Evolutionary conservation across 225 moss, liverwort and hornwort species (phyloP), one percentile per base, ranked within the genome.

Genomic region (Lunularia cruciata): DNA sequence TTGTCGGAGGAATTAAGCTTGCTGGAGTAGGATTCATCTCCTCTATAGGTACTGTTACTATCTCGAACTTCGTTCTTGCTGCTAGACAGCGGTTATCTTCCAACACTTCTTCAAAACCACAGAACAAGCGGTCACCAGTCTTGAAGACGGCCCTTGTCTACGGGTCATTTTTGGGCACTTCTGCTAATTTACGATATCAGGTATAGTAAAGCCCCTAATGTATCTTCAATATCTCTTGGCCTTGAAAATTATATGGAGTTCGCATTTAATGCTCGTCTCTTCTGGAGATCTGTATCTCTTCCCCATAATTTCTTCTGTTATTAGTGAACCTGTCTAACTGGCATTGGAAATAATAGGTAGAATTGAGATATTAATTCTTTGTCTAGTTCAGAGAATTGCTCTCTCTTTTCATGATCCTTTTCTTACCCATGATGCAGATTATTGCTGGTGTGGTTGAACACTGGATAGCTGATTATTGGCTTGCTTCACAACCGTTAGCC

Each of bases 101-200:
- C 43, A 72, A 86, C 47, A 27, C 69, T 25, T 37, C 51, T 38
- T 79, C 64, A 51, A 78, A 78, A 53, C 57, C 84, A 19, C 58
- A 75, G 6, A 89, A 78, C 55, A 92, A 86, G 76, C 77, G 92
- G 53, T 89, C 95, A 26, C 92, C 90, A 32, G 75, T 92, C 48
- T 63, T 96, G 18, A 90, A 90, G 76, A 86, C 87, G 57, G 95
- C 90, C 36, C 74, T 92, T 51, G 83, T 96, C 55, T 96, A 96
- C 49, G 83, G 81, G 19, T 77, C 84, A 67, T 92, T 79, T 74
- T 79, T 96, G 51, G 92, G 90, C 27, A 76, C 90, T 42, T 96
- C 95, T 31, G 88, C 95, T 52, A 96, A 96, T 82, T 72, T 96
- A 30, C 92, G 89, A 60, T 92, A 96, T 60, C 95, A 92, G 92